These are phyloP conservation scores for Paraleonurus japonicus DNA, from an alignment of 257 asterid species.

Conservation along the genomic window DNA sequence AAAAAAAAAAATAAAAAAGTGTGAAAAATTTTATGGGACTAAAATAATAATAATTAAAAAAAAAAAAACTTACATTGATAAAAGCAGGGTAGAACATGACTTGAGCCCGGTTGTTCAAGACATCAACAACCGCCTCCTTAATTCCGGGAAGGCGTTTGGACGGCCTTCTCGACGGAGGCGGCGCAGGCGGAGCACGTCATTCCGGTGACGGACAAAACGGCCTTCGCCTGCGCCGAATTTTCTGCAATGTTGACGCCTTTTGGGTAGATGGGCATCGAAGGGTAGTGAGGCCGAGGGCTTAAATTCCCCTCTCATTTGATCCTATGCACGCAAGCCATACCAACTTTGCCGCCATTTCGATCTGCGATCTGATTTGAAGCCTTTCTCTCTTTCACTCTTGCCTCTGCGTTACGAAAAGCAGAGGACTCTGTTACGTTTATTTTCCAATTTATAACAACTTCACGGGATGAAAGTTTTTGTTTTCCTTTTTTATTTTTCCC, in stretches of 20 bases:
- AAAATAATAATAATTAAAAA: no score
- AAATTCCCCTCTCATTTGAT: constrained; percentile 32
- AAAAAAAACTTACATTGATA: constrained; percentile 68
- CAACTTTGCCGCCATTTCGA: constrained; percentile 40
- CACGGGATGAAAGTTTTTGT: no score
- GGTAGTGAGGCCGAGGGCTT: constrained; percentile 48
- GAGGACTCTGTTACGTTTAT: no score
- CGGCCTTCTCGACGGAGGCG: constrained; percentile 82
- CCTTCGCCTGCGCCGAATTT: constrained; percentile 37
- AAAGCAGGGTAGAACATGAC: constrained; percentile 53
- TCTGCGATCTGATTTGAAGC: no score
- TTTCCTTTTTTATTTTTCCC: no score
- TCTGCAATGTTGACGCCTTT: constrained; percentile 35
- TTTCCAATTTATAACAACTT: no score
- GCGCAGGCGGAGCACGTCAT: constrained; percentile 96
- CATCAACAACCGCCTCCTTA: constrained; percentile 76
- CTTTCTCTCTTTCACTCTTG: no score
- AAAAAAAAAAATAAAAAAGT: neutral
- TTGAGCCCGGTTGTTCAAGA: constrained; percentile 67
- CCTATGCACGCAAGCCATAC: constrained; percentile 42
- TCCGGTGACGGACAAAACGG: constrained; percentile 64
- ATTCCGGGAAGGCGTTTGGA: constrained; percentile 81
- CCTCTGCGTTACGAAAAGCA: no score
- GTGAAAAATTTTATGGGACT: no score
- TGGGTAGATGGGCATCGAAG: constrained; percentile 47